phyloP scores from a whole-genome alignment of 305 asterid genomes.

The Fraxinus sp. region DNA sequence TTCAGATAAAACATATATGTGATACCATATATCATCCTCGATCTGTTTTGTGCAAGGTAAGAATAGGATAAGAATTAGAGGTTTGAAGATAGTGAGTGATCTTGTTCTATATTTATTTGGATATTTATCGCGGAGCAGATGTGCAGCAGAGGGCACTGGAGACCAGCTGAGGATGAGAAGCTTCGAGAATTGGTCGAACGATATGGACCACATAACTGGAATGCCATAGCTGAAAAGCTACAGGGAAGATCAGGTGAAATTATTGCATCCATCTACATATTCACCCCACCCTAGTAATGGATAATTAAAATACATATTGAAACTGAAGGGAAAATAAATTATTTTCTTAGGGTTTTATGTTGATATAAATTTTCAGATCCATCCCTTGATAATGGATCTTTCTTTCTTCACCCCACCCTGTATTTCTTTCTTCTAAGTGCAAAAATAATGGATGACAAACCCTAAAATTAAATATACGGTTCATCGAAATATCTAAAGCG shows the following conservation, averaged over 20 bases:
- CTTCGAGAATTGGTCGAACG: slow-evolving; percentile 53
- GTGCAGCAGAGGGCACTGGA: slow-evolving; percentile 83
- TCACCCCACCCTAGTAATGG: background rate
- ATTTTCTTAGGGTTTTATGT: background rate
- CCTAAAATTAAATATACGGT: background rate
- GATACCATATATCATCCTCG: background rate
- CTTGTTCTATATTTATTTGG: background rate
- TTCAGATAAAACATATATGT: background rate
- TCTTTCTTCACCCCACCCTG: background rate
- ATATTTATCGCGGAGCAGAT: slow-evolving; percentile 14
- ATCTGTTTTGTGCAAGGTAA: background rate
- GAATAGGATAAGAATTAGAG: background rate
- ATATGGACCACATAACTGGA: slow-evolving; percentile 81
- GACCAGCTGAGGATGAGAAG: slow-evolving; percentile 74
- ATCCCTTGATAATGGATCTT: background rate
- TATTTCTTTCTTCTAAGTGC: background rate
- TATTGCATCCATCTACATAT: background rate
- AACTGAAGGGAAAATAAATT: background rate
- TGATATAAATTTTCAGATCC: background rate
- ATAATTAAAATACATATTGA: background rate
- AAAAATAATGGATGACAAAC: background rate
- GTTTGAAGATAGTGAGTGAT: background rate
- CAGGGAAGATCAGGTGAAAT: slow-evolving; percentile 70
- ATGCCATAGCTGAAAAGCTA: slow-evolving; percentile 70
- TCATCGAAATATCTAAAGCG: background rate